These are phyloP conservation scores for Paecilomyces sp. DNA, from an alignment of 2,329 filamentous ascomycete species.

Conservation along the genomic window DNA sequence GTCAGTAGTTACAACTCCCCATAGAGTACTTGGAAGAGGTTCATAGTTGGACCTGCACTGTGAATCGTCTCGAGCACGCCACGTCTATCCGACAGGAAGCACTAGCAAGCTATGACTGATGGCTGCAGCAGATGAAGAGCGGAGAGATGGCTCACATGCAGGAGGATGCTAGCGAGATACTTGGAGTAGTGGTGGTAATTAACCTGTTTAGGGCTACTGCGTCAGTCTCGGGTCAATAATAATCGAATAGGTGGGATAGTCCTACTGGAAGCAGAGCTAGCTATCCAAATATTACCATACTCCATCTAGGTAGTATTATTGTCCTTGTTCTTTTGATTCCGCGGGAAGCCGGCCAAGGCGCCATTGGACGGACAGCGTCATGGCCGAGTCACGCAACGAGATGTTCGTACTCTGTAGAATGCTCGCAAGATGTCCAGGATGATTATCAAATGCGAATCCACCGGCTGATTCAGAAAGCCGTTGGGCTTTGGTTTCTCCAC, in stretches of 20 bases:
- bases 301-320: neutral
- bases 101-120: neutral
- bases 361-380: conserved; percentile 5
- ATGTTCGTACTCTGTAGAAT: neutral
- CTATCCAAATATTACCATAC: neutral
- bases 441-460: neutral
- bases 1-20: neutral
- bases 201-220: neutral
- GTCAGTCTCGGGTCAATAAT: neutral
- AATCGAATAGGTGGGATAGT: neutral
- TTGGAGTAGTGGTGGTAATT: neutral
- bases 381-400: conserved; percentile 6
- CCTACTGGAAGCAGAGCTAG: neutral
- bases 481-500: neutral
- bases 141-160: neutral
- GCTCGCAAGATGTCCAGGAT: neutral
- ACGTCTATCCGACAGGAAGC: neutral
- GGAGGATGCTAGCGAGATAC: neutral
- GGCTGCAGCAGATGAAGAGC: neutral
- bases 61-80: neutral
- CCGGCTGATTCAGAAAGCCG: neutral
- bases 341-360: conserved; percentile 7
- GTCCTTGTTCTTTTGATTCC: neutral
- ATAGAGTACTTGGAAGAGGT: neutral
- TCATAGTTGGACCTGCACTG: neutral